Evolutionary conservation across 352 stramenopile genomes (phyloP).

Genomic region (Stephanocyclus meneghinianus): DNA sequence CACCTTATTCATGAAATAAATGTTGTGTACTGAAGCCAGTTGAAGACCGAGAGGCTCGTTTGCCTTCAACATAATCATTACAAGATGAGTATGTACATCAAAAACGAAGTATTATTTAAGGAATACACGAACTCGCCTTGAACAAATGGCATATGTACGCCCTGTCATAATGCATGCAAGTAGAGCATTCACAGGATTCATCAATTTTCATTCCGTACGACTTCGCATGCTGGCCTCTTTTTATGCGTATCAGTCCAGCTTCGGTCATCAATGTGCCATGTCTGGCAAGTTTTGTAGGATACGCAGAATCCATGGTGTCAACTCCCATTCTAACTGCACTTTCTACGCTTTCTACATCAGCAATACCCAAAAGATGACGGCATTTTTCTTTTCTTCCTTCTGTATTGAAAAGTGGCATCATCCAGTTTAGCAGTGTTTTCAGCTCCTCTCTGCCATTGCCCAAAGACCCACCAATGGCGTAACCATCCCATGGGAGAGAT

Average conservation of each 20-base stretch:
- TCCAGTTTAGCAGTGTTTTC: conserved; percentile 79
- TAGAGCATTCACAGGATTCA: conserved; percentile 76
- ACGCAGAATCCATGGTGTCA: conserved; percentile 86
- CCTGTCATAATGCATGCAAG: conserved; percentile 80
- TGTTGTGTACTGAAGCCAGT: conserved; percentile 83
- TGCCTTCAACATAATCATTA: not conserved
- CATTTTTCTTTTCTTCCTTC: conserved; percentile 33
- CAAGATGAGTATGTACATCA: too few species aligned
- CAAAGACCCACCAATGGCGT: conserved; percentile 83
- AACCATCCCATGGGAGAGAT: conserved; percentile 84
- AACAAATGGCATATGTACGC: conserved; percentile 86
- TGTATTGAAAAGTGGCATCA: conserved; percentile 83
- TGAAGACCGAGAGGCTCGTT: conserved; percentile 79
- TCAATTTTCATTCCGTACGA: conserved; percentile 79
- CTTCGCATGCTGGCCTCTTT: conserved; percentile 63
- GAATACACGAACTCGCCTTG: conserved; percentile 54
- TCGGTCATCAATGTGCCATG: conserved; percentile 82
- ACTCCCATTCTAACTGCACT: conserved; percentile 78
- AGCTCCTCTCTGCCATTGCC: conserved; percentile 83
- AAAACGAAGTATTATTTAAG: too few species aligned
- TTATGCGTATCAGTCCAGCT: conserved; percentile 73
- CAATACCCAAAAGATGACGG: conserved; percentile 67
- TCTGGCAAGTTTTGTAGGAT: conserved; percentile 83
- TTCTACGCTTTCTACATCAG: conserved; percentile 82
- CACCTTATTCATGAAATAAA: conserved; percentile 85